A percentile compares a stretch with the other conserved stretches of the same genome.
phyloP scores from a whole-genome alignment of 306 rosid genomes.

The Malus orientalis region DNA sequence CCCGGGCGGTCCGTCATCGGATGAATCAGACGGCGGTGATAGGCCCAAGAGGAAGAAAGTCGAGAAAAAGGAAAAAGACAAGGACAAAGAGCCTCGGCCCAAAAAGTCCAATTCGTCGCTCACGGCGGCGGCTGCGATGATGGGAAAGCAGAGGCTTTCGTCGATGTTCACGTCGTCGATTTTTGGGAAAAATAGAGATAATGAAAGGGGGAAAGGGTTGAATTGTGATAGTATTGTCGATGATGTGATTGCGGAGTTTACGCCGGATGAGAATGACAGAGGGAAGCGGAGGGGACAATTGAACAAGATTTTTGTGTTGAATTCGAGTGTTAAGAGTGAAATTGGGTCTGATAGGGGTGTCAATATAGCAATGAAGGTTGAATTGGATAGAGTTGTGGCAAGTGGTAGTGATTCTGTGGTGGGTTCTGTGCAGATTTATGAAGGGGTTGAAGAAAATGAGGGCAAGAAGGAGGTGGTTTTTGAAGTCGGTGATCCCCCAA shows the following conservation, averaged over 20 bases:
- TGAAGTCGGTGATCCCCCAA: conserved; percentile 8
- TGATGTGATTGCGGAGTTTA: conserved; percentile 77
- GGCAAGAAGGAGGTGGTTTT: conserved; percentile 10
- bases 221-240: conserved; percentile 63
- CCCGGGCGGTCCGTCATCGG: conserved; percentile 54
- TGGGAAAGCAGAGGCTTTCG: conserved; percentile 70
- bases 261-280: conserved; percentile 75
- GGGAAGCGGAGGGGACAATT: conserved; percentile 41
- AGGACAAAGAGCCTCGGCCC: conserved; percentile 28
- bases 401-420: conserved; percentile 19
- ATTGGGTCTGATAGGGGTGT: conserved; percentile 1
- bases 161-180: conserved; percentile 81
- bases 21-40: conserved; percentile 61
- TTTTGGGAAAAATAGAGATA: conserved; percentile 54
- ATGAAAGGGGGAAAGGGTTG: conserved; percentile 38
- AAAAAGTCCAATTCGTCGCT: conserved; percentile 59
- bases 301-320: conserved; percentile 9
- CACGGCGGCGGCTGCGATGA: conserved; percentile 82
- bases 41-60: conserved; percentile 52
- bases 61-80: conserved; percentile 37
- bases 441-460: conserved; percentile 14
- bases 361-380: conserved; percentile 18
- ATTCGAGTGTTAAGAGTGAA: conserved; percentile 15
- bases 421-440: conserved; percentile 20
- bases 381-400: background rate